Percentiles rank a stretch among this genome's conserved stretches.
Conservation (phyloP, 176 grass and related monocot species). For the Triticum turgidum region DNA sequence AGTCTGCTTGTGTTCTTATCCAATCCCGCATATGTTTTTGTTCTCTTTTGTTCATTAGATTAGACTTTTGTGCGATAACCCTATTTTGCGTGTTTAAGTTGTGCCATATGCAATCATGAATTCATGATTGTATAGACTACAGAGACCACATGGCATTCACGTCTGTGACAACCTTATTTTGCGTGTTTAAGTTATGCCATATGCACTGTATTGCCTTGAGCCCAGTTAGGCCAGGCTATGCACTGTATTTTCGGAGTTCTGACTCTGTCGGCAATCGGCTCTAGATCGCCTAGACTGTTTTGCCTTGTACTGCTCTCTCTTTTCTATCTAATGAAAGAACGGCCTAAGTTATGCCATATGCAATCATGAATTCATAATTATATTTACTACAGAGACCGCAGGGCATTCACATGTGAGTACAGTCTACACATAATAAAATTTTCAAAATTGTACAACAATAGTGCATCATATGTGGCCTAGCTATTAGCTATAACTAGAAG, state of each 20-base stretch:
- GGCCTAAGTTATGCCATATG: background rate
- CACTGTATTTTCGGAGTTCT: too few relatives aligned
- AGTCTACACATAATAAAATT: background rate
- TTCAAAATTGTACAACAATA: background rate
- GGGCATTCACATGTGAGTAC: background rate
- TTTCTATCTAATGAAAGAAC: too few relatives aligned
- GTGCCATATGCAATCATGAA: too few relatives aligned
- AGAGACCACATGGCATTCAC: too few relatives aligned
- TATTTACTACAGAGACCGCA: background rate
- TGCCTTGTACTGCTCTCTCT: too few relatives aligned
- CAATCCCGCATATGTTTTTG: background rate
- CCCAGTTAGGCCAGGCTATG: too few relatives aligned
- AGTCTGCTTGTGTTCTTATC: too few relatives aligned
- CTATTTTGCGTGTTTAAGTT: too few relatives aligned
- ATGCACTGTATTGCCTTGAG: background rate
- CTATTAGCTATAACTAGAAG: background rate
- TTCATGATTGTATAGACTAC: too few relatives aligned
- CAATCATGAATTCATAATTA: background rate
- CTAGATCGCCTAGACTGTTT: too few relatives aligned
- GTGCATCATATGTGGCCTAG: background rate
- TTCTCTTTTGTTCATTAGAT: background rate
- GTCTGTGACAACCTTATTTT: too few relatives aligned
- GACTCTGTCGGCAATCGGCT: too few relatives aligned
- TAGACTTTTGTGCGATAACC: background rate
- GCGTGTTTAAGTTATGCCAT: background rate